phyloP scores from a whole-genome alignment of 345 rosid species.

The Camelina sativa region DNA sequence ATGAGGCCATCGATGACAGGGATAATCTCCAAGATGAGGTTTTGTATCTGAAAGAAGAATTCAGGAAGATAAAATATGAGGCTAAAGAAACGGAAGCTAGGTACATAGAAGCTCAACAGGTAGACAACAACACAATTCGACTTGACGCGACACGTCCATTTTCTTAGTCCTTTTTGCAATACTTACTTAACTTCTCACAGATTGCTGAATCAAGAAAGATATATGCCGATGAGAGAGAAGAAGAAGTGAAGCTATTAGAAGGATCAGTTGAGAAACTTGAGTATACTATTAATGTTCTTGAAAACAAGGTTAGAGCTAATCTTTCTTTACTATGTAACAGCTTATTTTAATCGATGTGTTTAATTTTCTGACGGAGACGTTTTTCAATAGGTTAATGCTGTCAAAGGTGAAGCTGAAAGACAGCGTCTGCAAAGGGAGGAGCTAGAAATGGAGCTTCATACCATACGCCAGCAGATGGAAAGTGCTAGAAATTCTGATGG shows the following conservation, averaged over 20 bases:
- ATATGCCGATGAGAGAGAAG: slow-evolving; percentile 81
- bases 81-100: slow-evolving; percentile 69
- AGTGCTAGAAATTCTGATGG: slow-evolving; percentile 62
- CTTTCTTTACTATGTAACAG: slow-evolving; percentile 18
- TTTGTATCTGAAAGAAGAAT: slow-evolving; percentile 62
- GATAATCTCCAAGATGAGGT: slow-evolving; percentile 63
- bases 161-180: slow-evolving; percentile 23
- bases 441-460: slow-evolving; percentile 79
- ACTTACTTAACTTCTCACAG: slow-evolving; percentile 47
- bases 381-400: slow-evolving; percentile 71
- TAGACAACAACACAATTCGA: slow-evolving; percentile 36
- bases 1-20: slow-evolving; percentile 61
- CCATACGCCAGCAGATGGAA: slow-evolving; percentile 72
- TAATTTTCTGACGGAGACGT: slow-evolving; percentile 37
- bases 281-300: slow-evolving; percentile 74
- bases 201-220: slow-evolving; percentile 72
- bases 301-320: slow-evolving; percentile 67
- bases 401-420: slow-evolving; percentile 92
- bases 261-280: slow-evolving; percentile 93
- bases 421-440: slow-evolving; percentile 91
- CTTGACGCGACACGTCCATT: slow-evolving; percentile 15
- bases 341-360: slow-evolving; percentile 1
- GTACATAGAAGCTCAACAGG: slow-evolving; percentile 78
- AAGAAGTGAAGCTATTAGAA: slow-evolving; percentile 84
- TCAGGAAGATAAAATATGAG: slow-evolving; percentile 54